Percentiles rank a stretch among this genome's conserved stretches.
These are phyloP conservation scores for Diddensiella caesifluorescens DNA, from an alignment of 805 yeast species.

Conservation along the genomic window DNA sequence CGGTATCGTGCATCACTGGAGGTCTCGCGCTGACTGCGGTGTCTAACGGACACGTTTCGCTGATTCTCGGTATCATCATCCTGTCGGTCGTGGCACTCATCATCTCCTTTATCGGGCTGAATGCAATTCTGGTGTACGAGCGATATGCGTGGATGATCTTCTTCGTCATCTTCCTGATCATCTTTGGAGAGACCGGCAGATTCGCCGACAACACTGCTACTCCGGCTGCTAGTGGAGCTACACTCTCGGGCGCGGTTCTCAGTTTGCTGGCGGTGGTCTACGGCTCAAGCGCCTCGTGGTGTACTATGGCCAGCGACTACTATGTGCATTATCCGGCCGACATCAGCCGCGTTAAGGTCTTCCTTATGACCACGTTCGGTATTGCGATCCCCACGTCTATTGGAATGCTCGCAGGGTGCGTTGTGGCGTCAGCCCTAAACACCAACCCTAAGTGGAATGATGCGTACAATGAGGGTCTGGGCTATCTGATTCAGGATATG, in stretches of 20 bases:
- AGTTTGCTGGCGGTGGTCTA: constrained; percentile 11
- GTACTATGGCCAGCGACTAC: constrained; percentile 10
- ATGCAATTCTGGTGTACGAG: constrained; percentile 7
- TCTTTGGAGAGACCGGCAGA: constrained; percentile 9
- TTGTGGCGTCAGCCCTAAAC: constrained; percentile 12
- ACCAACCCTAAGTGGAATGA: constrained; percentile 7
- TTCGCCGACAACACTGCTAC: constrained; percentile 10
- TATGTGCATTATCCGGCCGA: constrained; percentile 10
- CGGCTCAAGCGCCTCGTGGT: constrained; percentile 10
- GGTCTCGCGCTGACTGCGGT: constrained; percentile 8
- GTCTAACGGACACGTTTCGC: constrained; percentile 7
- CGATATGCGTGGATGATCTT: constrained; percentile 11
- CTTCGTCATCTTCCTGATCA: constrained; percentile 8
- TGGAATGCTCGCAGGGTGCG: constrained; percentile 13
- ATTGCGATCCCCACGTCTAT: constrained; percentile 11
- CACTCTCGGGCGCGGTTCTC: constrained; percentile 7
- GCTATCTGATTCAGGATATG: constrained; percentile 11
- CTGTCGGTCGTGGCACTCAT: constrained; percentile 7
- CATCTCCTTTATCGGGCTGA: constrained; percentile 6
- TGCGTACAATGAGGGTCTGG: constrained; percentile 7
- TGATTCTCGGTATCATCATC: constrained; percentile 7
- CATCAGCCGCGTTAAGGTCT: constrained; percentile 12
- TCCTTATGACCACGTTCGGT: constrained; percentile 12
- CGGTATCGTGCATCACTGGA: constrained; percentile 9
- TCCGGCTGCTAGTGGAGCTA: constrained; percentile 9